phyloP scores from a whole-genome alignment of 768 basidiomycete species.

The Phallus indusiatus region DNA sequence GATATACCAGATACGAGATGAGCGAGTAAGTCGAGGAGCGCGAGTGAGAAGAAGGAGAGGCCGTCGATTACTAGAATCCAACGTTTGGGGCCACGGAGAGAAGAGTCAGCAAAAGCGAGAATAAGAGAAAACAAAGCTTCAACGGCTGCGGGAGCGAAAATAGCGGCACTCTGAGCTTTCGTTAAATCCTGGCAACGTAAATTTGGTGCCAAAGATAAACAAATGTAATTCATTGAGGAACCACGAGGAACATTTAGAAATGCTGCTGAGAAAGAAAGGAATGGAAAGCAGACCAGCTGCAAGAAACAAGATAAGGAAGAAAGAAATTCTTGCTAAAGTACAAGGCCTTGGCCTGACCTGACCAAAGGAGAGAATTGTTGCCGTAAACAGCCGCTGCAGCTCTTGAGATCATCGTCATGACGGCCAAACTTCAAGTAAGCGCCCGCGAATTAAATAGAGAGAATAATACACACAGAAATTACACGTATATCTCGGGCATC shows the following conservation, averaged over 20 bases:
- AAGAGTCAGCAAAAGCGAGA: constrained; percentile 35
- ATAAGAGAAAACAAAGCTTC: constrained; percentile 52
- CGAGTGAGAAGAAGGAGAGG: constrained; percentile 48
- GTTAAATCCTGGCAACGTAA: constrained; percentile 59
- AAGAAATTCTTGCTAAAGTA: background rate
- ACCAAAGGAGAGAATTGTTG: background rate
- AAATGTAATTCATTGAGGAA: constrained; percentile 42
- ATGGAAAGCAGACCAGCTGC: constrained; percentile 10
- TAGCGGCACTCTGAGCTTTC: constrained; percentile 32
- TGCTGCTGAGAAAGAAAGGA: background rate
- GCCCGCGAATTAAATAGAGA: too few species aligned
- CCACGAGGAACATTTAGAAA: background rate
- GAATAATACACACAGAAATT: too few species aligned
- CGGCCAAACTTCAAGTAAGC: background rate
- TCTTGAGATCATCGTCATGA: background rate
- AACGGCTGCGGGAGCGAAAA: constrained; percentile 55
- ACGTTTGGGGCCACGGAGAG: constrained; percentile 33
- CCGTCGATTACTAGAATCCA: constrained; percentile 55
- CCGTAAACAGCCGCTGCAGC: too few species aligned
- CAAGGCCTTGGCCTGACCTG: background rate
- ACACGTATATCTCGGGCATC: too few species aligned
- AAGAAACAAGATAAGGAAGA: background rate
- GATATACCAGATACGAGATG: constrained; percentile 45
- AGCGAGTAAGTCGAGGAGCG: constrained; percentile 51
- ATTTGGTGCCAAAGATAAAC: constrained; percentile 60